These are phyloP conservation scores for Thymus mandschuricus DNA, from an alignment of 257 asterid species.

Conservation along the genomic window DNA sequence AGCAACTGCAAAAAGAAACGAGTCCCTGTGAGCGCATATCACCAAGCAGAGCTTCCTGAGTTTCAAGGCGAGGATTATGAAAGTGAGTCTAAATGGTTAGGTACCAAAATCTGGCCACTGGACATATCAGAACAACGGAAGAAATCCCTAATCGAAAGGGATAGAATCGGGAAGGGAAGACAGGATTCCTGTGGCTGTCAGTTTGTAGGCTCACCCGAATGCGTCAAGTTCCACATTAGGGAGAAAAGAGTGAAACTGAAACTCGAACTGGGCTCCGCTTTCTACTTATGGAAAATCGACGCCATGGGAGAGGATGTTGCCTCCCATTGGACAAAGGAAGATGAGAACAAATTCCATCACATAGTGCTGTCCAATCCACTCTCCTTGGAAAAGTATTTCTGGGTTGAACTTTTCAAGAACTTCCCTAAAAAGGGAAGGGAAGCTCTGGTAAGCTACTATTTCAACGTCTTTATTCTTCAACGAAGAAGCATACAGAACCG, in stretches of 20 bases:
- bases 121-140: constrained; percentile 28
- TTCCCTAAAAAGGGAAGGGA: constrained; percentile 52
- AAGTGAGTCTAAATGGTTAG: constrained; percentile 68
- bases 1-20: constrained; percentile 36
- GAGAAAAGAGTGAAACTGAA: constrained; percentile 50
- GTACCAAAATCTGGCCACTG: constrained; percentile 66
- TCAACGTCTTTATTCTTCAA: constrained; percentile 60
- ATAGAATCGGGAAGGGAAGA: constrained; percentile 72
- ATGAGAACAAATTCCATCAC: constrained; percentile 46
- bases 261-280: constrained; percentile 65
- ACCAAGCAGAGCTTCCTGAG: constrained; percentile 59
- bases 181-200: constrained; percentile 65
- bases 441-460: constrained; percentile 67
- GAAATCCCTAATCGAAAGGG: constrained; percentile 53
- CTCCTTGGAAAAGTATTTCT: constrained; percentile 45
- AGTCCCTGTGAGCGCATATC: constrained; percentile 45
- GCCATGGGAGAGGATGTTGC: constrained; percentile 65
- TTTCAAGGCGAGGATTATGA: constrained; percentile 37
- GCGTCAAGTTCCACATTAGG: constrained; percentile 56
- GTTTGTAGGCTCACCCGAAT: constrained; percentile 49
- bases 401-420: constrained; percentile 57
- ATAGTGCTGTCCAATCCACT: constrained; percentile 48
- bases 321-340: constrained; percentile 53
- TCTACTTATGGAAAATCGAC: constrained; percentile 52
- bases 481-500: constrained; percentile 75